Percentiles rank a stretch among this genome's conserved stretches.
These are phyloP conservation scores for Rhynchosporium agropyri DNA, from an alignment of 2,329 filamentous ascomycete genomes.

Conservation along the genomic window DNA sequence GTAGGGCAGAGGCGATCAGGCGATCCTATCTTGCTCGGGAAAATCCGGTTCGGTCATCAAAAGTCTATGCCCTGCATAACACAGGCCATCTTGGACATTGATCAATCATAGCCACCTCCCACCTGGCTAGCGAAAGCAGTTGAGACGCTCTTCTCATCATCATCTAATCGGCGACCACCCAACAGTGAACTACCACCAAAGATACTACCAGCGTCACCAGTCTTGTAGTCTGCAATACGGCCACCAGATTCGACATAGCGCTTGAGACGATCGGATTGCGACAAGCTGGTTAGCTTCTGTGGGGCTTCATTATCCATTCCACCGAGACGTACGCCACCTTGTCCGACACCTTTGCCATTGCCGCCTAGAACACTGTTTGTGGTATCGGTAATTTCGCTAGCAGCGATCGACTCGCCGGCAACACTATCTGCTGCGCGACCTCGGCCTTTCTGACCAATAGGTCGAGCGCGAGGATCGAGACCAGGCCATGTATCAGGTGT, in stretches of 20 bases:
- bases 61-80: conserved; percentile 26
- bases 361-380: conserved; percentile 76
- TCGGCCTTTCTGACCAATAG: conserved; percentile 66
- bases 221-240: conserved; percentile 59
- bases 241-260: conserved; percentile 89
- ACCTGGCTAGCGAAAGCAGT: conserved; percentile 97
- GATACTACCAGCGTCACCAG: conserved; percentile 63
- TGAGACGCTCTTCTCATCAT: conserved; percentile 94
- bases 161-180: conserved; percentile 61
- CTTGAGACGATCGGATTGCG: conserved; percentile 87
- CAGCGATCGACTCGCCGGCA: conserved; percentile 89
- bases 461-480: conserved; percentile 67
- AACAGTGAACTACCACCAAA: conserved; percentile 61
- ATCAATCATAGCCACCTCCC: conserved; percentile 53
- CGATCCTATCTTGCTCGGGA: conserved; percentile 19
- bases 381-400: conserved; percentile 85
- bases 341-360: conserved; percentile 72
- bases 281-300: conserved; percentile 72
- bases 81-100: conserved; percentile 21
- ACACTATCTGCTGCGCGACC: conserved; percentile 74
- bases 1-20: conserved; percentile 6
- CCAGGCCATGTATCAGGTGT: conserved; percentile 83
- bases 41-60: conserved; percentile 29
- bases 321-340: conserved; percentile 85
- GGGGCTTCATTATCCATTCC: conserved; percentile 74